Conservation (phyloP, 805 yeast genomes). For the Torulaspora indica region DNA sequence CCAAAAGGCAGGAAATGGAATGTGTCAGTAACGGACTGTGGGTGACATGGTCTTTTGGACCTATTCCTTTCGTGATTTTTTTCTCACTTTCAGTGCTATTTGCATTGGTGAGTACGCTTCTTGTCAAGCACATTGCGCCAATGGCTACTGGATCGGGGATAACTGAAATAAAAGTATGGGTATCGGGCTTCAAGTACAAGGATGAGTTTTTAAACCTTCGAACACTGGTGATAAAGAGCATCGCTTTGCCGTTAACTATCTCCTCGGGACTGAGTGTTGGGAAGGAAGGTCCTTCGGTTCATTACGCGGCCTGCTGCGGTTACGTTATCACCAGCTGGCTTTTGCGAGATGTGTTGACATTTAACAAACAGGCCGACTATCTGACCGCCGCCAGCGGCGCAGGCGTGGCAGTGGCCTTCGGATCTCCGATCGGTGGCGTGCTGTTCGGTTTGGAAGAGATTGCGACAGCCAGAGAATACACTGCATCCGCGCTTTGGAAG, state of each 20-base stretch:
- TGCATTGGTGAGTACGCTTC: slow-evolving; percentile 57
- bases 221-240: slow-evolving; percentile 69
- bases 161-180: slow-evolving; percentile 91
- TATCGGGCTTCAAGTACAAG: slow-evolving; percentile 75
- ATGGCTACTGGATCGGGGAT: slow-evolving; percentile 97
- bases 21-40: slow-evolving; percentile 55
- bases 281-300: slow-evolving; percentile 97
- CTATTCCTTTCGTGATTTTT: slow-evolving; percentile 51
- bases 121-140: slow-evolving; percentile 73
- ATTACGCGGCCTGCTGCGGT: slow-evolving; percentile 96
- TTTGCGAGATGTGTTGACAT: slow-evolving; percentile 35
- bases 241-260: slow-evolving; percentile 84
- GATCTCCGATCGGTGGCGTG: slow-evolving; percentile 95
- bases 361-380: slow-evolving; percentile 34
- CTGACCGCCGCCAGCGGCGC: slow-evolving; percentile 92
- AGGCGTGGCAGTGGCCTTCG: slow-evolving; percentile 98
- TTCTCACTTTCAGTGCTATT: slow-evolving; percentile 55
- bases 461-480: slow-evolving; percentile 57
- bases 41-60: slow-evolving; percentile 54
- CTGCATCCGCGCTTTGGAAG: slow-evolving; percentile 79
- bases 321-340: slow-evolving; percentile 61
- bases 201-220: slow-evolving; percentile 68
- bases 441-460: slow-evolving; percentile 90
- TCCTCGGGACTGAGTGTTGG: slow-evolving; percentile 93
- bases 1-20: slow-evolving; percentile 34